Percentiles rank a stretch among this genome's conserved stretches.
These are phyloP conservation scores for Dalbergia cochinchinensis DNA, from an alignment of 306 rosid genomes.

Conservation along the genomic window DNA sequence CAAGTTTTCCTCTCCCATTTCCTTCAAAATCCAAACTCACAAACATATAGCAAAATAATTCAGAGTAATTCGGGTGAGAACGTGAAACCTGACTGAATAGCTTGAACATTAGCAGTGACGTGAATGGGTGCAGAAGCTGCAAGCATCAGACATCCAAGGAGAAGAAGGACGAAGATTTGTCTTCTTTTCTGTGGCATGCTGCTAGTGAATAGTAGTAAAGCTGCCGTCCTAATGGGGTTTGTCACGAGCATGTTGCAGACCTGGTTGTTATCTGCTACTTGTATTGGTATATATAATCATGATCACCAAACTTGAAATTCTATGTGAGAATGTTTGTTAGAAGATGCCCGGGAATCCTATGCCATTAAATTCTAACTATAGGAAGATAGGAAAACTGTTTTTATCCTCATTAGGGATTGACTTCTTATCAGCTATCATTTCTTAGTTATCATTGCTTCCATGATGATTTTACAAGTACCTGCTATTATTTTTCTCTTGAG, in stretches of 20 bases:
- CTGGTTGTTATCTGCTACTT: constrained; percentile 37
- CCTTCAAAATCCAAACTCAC: no score
- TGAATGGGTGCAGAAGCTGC: constrained; percentile 58
- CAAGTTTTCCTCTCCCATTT: no score
- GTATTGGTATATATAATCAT: constrained; percentile 59
- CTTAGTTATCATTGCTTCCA: constrained; percentile 67
- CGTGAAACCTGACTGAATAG: constrained; percentile 63
- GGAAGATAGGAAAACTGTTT: constrained; percentile 57
- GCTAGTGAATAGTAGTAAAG: constrained; percentile 45
- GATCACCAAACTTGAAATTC: constrained; percentile 57
- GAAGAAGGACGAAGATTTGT: constrained; percentile 54
- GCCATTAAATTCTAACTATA: constrained; percentile 46
- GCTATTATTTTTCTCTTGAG: constrained; percentile 49
- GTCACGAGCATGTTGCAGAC: constrained; percentile 37
- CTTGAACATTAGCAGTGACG: constrained; percentile 49
- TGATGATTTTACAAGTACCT: constrained; percentile 58
- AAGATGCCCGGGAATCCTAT: constrained; percentile 72
- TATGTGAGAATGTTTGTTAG: constrained; percentile 55
- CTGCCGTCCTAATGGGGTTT: constrained; percentile 37
- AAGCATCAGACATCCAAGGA: constrained; percentile 64
- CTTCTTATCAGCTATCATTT: constrained; percentile 60
- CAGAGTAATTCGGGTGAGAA: constrained; percentile 9
- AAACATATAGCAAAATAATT: not conserved
- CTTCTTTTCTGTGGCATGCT: constrained; percentile 63
- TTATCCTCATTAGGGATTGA: constrained; percentile 68